Conservation (phyloP, 495 filamentous ascomycete species). For the Penicillium goetzii region DNA sequence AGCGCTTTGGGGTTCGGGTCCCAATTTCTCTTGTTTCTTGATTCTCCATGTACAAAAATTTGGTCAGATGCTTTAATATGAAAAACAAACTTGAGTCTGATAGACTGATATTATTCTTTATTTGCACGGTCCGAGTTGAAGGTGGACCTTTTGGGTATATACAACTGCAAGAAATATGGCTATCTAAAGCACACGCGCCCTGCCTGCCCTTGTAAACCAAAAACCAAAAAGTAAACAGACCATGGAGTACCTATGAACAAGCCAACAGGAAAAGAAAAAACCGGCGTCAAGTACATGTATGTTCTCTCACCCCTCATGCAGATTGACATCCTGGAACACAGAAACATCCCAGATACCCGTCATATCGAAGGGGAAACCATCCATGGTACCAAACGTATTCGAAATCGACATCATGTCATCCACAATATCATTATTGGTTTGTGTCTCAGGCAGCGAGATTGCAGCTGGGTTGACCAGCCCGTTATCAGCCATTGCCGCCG, state of each 20-base stretch:
- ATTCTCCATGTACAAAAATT: constrained; percentile 47
- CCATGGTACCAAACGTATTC: constrained; percentile 54
- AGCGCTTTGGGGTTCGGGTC: constrained; percentile 38
- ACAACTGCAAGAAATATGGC: constrained; percentile 12
- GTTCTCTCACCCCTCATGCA: constrained; percentile 28
- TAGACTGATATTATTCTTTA: constrained; percentile 13
- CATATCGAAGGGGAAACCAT: constrained; percentile 56
- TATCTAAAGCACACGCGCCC: constrained; percentile 15
- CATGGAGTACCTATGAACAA: neutral
- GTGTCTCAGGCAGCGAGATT: constrained; percentile 51
- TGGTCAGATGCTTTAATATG: constrained; percentile 35
- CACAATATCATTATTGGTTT: constrained; percentile 55
- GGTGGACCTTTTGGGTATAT: constrained; percentile 32
- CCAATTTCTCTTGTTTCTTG: constrained; percentile 30
- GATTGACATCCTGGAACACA: constrained; percentile 52
- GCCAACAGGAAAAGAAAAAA: neutral
- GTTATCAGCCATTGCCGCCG: constrained; percentile 27
- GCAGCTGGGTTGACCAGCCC: constrained; percentile 49
- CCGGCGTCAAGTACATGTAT: neutral
- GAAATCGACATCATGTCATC: constrained; percentile 58
- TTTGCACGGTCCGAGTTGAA: constrained; percentile 11
- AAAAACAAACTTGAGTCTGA: constrained; percentile 28
- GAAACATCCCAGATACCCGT: constrained; percentile 56
- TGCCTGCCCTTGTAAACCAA: neutral
- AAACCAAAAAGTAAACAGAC: neutral